Percentiles rank a stretch among this genome's conserved stretches.
Conservation (phyloP, 2,329 filamentous ascomycete species). For the Paecilomyces niveus region DNA sequence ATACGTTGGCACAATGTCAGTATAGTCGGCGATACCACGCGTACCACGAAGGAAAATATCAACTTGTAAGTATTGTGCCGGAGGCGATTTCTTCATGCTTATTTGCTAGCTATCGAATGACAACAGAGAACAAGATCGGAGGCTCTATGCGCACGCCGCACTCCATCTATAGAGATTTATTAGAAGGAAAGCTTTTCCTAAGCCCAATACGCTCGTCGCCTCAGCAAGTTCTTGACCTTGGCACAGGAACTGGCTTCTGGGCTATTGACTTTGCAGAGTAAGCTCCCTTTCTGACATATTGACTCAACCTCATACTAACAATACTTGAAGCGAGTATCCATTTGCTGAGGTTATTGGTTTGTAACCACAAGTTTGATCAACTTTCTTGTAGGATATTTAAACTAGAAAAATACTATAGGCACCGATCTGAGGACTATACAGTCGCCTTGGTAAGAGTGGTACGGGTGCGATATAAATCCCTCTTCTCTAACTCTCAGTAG, state of each 20-base stretch:
- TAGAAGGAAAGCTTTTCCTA: slow-evolving; percentile 9
- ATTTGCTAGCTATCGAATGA: slow-evolving; percentile 5
- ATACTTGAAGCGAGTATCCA: slow-evolving; percentile 15
- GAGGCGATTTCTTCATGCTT: not conserved
- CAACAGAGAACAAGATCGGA: slow-evolving; percentile 10
- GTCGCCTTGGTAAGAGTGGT: slow-evolving; percentile 14
- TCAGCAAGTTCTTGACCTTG: slow-evolving; percentile 11
- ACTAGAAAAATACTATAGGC: slow-evolving; percentile 8
- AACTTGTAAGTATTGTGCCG: not conserved
- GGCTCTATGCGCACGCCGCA: slow-evolving; percentile 10
- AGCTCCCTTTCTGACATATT: not conserved
- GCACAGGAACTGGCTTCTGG: slow-evolving; percentile 27
- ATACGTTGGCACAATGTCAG: not conserved
- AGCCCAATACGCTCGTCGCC: slow-evolving; percentile 8
- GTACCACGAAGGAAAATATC: not conserved
- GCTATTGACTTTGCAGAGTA: slow-evolving; percentile 31
- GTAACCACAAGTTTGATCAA: not conserved
- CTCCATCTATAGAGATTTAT: slow-evolving; percentile 7
- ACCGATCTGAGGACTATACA: slow-evolving; percentile 21
- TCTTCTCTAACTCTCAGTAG: slow-evolving; percentile 6
- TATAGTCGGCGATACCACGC: not conserved
- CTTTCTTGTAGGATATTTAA: not conserved
- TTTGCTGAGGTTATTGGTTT: slow-evolving; percentile 13
- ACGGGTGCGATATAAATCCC: not conserved
- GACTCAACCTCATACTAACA: not conserved